phyloP scores from a whole-genome alignment of 2,329 filamentous ascomycete species.

The Leptographium wingfieldii region DNA sequence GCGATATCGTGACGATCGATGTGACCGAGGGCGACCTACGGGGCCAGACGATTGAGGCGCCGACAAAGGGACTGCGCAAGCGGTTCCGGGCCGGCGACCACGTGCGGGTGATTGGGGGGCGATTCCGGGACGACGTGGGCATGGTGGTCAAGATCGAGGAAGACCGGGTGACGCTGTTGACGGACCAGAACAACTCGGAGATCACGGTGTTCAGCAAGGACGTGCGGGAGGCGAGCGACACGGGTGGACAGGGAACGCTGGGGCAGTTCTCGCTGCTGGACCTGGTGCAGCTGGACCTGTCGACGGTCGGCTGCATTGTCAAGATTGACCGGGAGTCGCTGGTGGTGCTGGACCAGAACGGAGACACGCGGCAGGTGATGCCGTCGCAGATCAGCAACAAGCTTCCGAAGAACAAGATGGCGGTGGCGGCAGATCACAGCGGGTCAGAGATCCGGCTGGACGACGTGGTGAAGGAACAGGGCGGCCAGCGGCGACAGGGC shows the following conservation, averaged over 20 bases:
- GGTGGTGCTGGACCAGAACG: conserved; percentile 81
- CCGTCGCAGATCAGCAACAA: conserved; percentile 89
- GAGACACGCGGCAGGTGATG: conserved; percentile 67
- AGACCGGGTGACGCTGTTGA: conserved; percentile 84
- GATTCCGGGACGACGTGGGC: conserved; percentile 88
- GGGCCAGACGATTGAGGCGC: conserved; percentile 82
- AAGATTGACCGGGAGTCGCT: conserved; percentile 92
- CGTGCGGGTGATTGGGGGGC: conserved; percentile 95
- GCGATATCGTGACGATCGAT: conserved; percentile 80
- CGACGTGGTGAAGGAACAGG: conserved; percentile 83
- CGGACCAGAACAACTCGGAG: conserved; percentile 83
- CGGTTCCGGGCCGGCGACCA: conserved; percentile 89
- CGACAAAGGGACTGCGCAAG: conserved; percentile 83
- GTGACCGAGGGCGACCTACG: conserved; percentile 72
- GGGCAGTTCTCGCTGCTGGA: conserved; percentile 88
- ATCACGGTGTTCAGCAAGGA: conserved; percentile 98
- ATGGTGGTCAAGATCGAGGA: conserved; percentile 92
- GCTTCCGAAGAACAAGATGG: conserved; percentile 66
- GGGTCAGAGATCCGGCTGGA: conserved; percentile 86
- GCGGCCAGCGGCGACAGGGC: conserved; percentile 73
- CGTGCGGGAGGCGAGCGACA: conserved; percentile 82
- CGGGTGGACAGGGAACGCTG: conserved; percentile 71
- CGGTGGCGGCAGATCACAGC: conserved; percentile 83
- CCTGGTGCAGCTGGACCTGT: conserved; percentile 82
- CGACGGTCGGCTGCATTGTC: conserved; percentile 85